Evolutionary conservation across 495 filamentous ascomycete genomes (phyloP).

Genomic region (Viridothelium virens): DNA sequence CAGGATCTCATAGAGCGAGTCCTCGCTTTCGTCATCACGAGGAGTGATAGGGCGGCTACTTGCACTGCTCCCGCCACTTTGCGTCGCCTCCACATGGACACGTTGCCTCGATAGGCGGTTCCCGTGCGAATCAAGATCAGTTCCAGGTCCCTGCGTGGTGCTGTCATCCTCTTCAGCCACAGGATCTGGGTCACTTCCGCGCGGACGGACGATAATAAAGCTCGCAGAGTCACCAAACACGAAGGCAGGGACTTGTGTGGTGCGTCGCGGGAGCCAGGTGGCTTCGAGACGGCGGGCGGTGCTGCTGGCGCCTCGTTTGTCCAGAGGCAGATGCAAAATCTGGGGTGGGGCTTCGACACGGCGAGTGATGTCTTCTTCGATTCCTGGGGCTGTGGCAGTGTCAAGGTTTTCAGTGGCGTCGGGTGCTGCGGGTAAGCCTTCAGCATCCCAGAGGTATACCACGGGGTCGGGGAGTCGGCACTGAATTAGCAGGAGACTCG

Average conservation of each 20-base stretch:
- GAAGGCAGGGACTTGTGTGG: conserved; percentile 1
- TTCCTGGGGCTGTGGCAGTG: not conserved
- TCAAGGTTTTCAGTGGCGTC: not conserved
- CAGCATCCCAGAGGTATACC: conserved; percentile 3
- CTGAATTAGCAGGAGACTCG: conserved; percentile 1
- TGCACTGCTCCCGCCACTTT: not conserved
- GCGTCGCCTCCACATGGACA: too few relatives aligned
- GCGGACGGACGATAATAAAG: not conserved
- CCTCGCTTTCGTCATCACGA: not conserved
- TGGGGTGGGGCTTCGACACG: not conserved
- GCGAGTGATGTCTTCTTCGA: not conserved
- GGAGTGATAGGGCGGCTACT: not conserved
- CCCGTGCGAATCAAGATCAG: too few relatives aligned
- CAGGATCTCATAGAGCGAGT: conserved; percentile 6
- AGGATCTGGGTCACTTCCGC: not conserved
- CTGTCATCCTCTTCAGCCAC: not conserved
- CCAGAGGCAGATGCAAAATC: not conserved
- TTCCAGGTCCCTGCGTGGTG: not conserved
- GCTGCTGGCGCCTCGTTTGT: not conserved
- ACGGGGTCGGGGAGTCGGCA: not conserved
- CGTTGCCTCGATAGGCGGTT: too few relatives aligned
- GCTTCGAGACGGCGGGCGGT: not conserved
- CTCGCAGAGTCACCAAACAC: not conserved
- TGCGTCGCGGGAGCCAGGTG: not conserved
- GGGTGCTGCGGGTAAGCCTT: not conserved